Base-by-base conservation (phyloP, 768 basidiomycete genomes). In the Tephrocybe sp. region DNA sequence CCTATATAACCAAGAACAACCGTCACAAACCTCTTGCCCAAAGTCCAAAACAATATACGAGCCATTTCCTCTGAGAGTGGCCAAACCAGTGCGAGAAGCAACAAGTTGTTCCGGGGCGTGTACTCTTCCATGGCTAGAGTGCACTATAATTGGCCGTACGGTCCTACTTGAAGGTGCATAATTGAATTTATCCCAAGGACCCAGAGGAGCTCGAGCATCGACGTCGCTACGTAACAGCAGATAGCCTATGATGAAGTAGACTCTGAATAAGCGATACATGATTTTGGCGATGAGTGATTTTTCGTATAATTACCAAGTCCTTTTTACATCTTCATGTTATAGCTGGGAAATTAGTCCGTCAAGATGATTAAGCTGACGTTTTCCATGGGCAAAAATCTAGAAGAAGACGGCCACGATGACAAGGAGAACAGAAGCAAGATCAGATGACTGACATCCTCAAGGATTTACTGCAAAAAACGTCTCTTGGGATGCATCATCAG, bases 171-270 rank as follows among this genome's bases (percentile, higher is more conserved):
- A 40, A 3, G 73, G 73, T 1, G 74, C 72, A 34, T 61, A 70
- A 49, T 74, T 75, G 57, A 75, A 76, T 12, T 52, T 54, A 52
- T 76, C 73, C 74, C 73, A 75, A 42, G 72, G 69, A 15, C 74
- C 73, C 25, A 49, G 43, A 1, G 73, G 73, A 9, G 72, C 74
- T 31, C 61, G 39, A 10, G 58, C 63, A 33, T 36, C 15, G 22
- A 19, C 38, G 15, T 18, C 25, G 22, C n/a, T n/a, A n/a, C n/a
- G n/a, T n/a, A n/a, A n/a, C n/a, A n/a, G n/a, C n/a, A n/a, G n/a
- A n/a, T n/a, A n/a, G n/a, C n/a, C n/a, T n/a, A n/a, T n/a, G n/a
- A n/a, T n/a, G n/a, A n/a, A n/a, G n/a, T n/a, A n/a, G n/a, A n/a
- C n/a, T n/a, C n/a, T n/a, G n/a, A n/a, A n/a, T n/a, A n/a, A n/a